Conservation (phyloP, 2,329 filamentous ascomycete genomes). For the Amylocarpus encephaloides region DNA sequence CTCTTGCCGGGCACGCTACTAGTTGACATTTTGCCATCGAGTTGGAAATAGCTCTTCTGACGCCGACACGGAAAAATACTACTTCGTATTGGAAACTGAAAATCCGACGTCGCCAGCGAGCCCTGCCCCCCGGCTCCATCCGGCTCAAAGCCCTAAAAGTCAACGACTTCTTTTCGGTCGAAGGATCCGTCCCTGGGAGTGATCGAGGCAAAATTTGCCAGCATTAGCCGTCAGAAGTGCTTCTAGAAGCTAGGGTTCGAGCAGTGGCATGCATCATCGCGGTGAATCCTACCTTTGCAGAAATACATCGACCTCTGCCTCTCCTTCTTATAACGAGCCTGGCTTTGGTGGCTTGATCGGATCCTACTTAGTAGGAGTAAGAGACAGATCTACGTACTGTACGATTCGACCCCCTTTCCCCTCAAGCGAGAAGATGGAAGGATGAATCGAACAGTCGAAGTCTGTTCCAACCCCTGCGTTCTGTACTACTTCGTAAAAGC, state of each 20-base stretch:
- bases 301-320: not conserved
- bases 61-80: too few species aligned
- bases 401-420: too few species aligned
- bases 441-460: not conserved
- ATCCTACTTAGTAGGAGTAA: conserved; percentile 1
- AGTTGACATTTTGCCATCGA: too few species aligned
- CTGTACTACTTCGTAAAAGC: conserved; percentile 5
- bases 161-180: conserved; percentile 1
- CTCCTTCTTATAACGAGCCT: not conserved
- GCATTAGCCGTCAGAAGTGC: conserved; percentile 3
- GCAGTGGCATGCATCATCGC: not conserved
- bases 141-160: conserved; percentile 14
- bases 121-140: conserved; percentile 6
- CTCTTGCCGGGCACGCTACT: too few species aligned
- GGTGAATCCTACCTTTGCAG: not conserved
- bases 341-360: not conserved
- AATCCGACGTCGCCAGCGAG: not conserved
- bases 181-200: not conserved
- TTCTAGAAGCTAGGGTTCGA: not conserved
- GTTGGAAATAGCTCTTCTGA: too few species aligned
- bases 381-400: conserved; percentile 2
- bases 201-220: not conserved
- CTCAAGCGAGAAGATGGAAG: conserved; percentile 9
- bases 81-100: too few species aligned
- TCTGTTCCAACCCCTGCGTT: conserved; percentile 3